Evolutionary conservation across 2,329 filamentous ascomycete genomes (phyloP).

Genomic region (Plectosphaerella cucumerina): DNA sequence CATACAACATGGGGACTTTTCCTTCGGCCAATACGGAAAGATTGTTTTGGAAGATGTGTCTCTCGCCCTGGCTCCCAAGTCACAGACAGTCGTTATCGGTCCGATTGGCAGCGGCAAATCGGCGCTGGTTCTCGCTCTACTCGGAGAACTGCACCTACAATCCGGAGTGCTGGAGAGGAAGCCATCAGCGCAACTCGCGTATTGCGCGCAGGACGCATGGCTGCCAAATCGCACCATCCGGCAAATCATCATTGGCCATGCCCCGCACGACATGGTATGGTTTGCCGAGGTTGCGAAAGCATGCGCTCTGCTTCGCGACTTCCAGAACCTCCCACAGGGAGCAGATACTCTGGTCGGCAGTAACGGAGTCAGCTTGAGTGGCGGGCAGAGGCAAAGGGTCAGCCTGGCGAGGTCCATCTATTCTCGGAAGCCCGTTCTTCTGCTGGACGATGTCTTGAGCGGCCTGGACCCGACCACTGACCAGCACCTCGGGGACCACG

Average conservation of each 20-base stretch:
- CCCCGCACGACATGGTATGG: conserved; percentile 19
- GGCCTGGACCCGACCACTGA: conserved; percentile 54
- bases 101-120: conserved; percentile 32
- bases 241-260: conserved; percentile 25
- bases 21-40: not conserved
- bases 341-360: conserved; percentile 59
- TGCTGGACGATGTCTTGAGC: conserved; percentile 71
- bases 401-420: conserved; percentile 67
- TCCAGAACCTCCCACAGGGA: conserved; percentile 20
- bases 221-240: conserved; percentile 23
- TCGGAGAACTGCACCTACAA: conserved; percentile 18
- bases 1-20: conserved; percentile 1
- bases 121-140: conserved; percentile 24
- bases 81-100: conserved; percentile 21
- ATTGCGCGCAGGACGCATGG: conserved; percentile 23
- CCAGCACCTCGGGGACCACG: conserved; percentile 26
- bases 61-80: not conserved
- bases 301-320: conserved; percentile 26
- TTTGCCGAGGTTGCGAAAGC: conserved; percentile 21
- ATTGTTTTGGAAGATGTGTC: not conserved
- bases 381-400: conserved; percentile 71
- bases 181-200: conserved; percentile 13
- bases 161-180: conserved; percentile 9
- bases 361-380: conserved; percentile 61
- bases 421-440: conserved; percentile 56